These are phyloP conservation scores for Suhomyces panamericanus DNA, from an alignment of 1,139 yeast species.

Conservation along the genomic window DNA sequence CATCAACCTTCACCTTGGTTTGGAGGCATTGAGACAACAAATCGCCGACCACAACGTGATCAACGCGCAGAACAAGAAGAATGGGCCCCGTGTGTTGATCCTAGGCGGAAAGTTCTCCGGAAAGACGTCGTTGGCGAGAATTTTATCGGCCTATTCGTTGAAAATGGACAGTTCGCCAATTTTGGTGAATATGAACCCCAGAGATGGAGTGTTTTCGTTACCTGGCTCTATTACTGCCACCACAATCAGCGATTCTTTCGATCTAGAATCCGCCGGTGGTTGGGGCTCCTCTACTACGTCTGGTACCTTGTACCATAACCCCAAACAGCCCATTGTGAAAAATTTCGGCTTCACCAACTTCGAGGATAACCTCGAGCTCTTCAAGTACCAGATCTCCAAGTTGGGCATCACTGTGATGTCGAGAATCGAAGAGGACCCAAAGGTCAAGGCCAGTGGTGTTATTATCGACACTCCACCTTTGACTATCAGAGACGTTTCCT, in stretches of 20 bases:
- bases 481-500: conserved; percentile 47
- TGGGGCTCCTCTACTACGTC: conserved; percentile 86
- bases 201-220: conserved; percentile 71
- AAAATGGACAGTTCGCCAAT: conserved; percentile 66
- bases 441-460: conserved; percentile 56
- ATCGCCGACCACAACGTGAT: conserved; percentile 27
- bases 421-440: conserved; percentile 57
- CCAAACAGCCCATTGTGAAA: conserved; percentile 84
- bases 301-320: conserved; percentile 82
- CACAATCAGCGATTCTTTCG: conserved; percentile 76
- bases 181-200: conserved; percentile 80
- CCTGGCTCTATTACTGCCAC: conserved; percentile 90
- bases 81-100: conserved; percentile 70
- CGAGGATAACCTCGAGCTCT: conserved; percentile 60
- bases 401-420: conserved; percentile 60
- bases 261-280: conserved; percentile 67
- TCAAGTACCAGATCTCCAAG: conserved; percentile 54
- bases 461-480: conserved; percentile 82
- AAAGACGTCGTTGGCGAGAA: conserved; percentile 72
- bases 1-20: conserved; percentile 71
- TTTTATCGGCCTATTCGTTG: conserved; percentile 71
- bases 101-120: conserved; percentile 77
- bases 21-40: conserved; percentile 60
- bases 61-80: conserved; percentile 13
- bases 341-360: conserved; percentile 71